Percentiles rank a stretch among this genome's conserved stretches.
Conservation (phyloP, 1,284 basidiomycete species). For the Marasmius oreades region DNA sequence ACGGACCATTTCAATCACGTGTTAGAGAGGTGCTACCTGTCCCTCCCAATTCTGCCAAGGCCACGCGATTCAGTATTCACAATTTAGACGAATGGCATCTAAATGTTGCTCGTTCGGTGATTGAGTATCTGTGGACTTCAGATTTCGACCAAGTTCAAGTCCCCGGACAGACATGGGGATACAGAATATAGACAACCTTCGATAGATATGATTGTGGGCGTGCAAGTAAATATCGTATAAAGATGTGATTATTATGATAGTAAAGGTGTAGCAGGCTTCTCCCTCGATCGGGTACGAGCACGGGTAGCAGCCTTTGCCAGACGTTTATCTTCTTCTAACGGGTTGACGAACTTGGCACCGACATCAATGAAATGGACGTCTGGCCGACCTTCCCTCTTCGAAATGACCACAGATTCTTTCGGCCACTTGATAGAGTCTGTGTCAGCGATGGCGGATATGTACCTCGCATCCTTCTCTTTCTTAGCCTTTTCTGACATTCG, state of each 20-base stretch:
- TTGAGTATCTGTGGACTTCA: too few species aligned
- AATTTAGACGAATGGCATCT: too few species aligned
- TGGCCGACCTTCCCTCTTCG: conserved; percentile 40
- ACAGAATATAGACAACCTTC: too few species aligned
- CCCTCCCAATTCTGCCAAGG: background rate
- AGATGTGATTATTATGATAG: background rate
- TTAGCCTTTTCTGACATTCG: conserved; percentile 28
- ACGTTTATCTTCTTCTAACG: conserved; percentile 47
- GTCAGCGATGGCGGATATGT: conserved; percentile 33
- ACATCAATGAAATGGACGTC: conserved; percentile 64
- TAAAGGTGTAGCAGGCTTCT: background rate
- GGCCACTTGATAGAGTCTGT: conserved; percentile 33
- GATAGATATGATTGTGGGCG: too few species aligned
- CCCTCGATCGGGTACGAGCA: conserved; percentile 6
- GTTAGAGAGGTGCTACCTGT: background rate
- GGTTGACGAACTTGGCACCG: conserved; percentile 62
- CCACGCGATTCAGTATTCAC: too few species aligned
- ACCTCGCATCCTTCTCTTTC: conserved; percentile 34
- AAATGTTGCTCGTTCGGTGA: too few species aligned
- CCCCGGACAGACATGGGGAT: too few species aligned
- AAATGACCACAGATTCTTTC: conserved; percentile 31
- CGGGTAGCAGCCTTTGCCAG: conserved; percentile 35
- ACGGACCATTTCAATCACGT: background rate
- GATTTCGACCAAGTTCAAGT: too few species aligned
- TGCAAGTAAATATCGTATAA: background rate